Conservation (phyloP, 805 yeast species). For the Yamadazyma paraphyllophila region DNA sequence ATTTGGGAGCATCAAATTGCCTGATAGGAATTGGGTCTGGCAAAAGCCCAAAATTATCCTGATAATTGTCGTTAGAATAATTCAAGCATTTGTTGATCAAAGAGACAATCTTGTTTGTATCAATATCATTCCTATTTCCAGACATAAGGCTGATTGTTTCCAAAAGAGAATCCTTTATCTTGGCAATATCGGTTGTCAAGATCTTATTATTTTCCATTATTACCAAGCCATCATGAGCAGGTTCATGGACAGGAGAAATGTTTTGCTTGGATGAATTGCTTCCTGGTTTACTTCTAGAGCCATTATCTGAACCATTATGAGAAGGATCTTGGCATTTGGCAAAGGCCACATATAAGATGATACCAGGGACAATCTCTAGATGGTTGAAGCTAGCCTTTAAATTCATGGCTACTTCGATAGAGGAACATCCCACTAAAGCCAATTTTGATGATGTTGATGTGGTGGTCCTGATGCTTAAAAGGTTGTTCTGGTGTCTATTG, state of each 20-base stretch:
- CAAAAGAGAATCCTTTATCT: constrained; percentile 23
- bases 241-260: constrained; percentile 3
- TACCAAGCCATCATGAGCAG: background rate
- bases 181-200: constrained; percentile 21
- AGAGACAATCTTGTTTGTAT: constrained; percentile 41
- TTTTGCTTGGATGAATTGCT: background rate
- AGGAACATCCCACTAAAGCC: constrained; percentile 65
- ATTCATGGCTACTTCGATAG: constrained; percentile 71
- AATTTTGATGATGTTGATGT: constrained; percentile 20
- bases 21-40: constrained; percentile 71
- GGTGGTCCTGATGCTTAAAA: constrained; percentile 19
- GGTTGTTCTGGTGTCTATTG: constrained; percentile 14
- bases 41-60: constrained; percentile 64
- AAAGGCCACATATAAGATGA: constrained; percentile 74
- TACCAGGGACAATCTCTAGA: constrained; percentile 77
- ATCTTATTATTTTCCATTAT: constrained; percentile 15
- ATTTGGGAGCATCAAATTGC: constrained; percentile 81
- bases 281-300: background rate
- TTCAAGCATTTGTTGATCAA: constrained; percentile 38
- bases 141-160: constrained; percentile 17
- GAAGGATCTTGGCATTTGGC: constrained; percentile 59
- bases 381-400: constrained; percentile 80
- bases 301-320: constrained; percentile 10
- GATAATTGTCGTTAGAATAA: constrained; percentile 46
- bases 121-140: constrained; percentile 20